phyloP scores from a whole-genome alignment of 2,329 filamentous ascomycete genomes.

The Xylaria digitata region DNA sequence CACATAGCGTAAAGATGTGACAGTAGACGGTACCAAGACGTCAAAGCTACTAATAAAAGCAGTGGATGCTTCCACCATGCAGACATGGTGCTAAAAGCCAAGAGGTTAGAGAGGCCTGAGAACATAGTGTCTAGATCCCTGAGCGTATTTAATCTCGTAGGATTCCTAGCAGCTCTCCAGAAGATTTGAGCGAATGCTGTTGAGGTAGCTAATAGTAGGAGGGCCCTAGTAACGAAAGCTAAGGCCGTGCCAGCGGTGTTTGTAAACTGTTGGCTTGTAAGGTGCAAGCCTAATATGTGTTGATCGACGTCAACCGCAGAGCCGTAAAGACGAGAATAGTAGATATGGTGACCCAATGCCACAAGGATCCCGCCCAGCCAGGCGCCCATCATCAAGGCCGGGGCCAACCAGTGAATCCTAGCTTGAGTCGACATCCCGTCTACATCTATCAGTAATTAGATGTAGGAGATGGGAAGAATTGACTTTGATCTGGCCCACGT shows the following conservation, averaged over 20 bases:
- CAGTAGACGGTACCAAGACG: neutral
- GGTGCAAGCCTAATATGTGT: neutral
- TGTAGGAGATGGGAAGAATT: too few species aligned
- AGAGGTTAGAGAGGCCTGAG: neutral
- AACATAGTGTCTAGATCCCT: neutral
- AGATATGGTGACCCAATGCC: neutral
- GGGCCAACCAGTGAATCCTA: neutral
- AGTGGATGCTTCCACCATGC: neutral
- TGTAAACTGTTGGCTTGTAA: neutral
- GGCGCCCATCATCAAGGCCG: slow-evolving; percentile 1
- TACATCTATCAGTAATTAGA: too few species aligned
- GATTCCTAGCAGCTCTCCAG: neutral
- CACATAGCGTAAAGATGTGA: neutral
- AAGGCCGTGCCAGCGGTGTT: neutral
- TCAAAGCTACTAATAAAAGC: neutral
- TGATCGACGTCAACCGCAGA: neutral
- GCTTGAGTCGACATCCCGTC: neutral
- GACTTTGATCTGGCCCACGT: too few species aligned
- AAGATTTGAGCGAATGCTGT: slow-evolving; percentile 1
- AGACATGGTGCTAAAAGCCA: slow-evolving; percentile 3
- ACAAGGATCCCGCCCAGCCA: neutral
- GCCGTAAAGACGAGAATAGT: neutral
- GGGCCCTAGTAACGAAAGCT: neutral
- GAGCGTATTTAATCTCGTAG: neutral
- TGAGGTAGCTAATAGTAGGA: slow-evolving; percentile 2